Base-by-base conservation (phyloP, 257 asterid species). In the Anisodus acutangulus region DNA sequence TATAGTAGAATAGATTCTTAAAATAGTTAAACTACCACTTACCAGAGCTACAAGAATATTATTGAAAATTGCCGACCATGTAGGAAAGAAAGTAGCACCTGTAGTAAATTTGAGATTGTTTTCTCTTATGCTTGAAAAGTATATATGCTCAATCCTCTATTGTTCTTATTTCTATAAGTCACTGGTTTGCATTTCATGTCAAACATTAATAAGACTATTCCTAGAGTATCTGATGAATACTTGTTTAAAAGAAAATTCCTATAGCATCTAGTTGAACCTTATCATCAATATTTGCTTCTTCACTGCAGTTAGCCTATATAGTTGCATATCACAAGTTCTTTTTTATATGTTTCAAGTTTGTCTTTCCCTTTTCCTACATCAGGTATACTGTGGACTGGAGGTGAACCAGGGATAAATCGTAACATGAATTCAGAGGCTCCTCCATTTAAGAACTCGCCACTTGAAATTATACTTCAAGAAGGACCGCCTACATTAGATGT, bases 391-490 rank as follows among this genome's bases (percentile, higher is more conserved):
- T 82, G 84, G 88, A 81, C 82, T 84, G 87, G 80, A 84, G 86
- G 79, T 84, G 87, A 83, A 82, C 86, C 70, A 43, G 74, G 81
- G 82, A 78, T 84, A 88, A 60, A 8, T 80, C 90, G 87, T 79
- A 86, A 87, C 47, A n/a, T 59, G 70, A 41, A 71, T 84, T 79
- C 79, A 39, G 68, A 67, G 49, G 87, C 63, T 78, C 83, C 82
- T 84, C 85, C 43, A 82, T 78, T 84, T 31, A 83, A 83, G 85
- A 88, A 79, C 85, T 82, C 83, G 81, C 90, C 89, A 89, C 93
- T 93, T 82, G 97, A 94, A 90, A 91, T 96, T 82, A 60, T 96
- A 81, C 92, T 94, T 80, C 84, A 89, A 81, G 94, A 91, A 74
- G 81, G 90, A 84, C 57, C 57, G 55, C 92, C 88, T 78, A 89